Base-by-base conservation (phyloP, 768 basidiomycete genomes). In the Tulasnella sp. region DNA sequence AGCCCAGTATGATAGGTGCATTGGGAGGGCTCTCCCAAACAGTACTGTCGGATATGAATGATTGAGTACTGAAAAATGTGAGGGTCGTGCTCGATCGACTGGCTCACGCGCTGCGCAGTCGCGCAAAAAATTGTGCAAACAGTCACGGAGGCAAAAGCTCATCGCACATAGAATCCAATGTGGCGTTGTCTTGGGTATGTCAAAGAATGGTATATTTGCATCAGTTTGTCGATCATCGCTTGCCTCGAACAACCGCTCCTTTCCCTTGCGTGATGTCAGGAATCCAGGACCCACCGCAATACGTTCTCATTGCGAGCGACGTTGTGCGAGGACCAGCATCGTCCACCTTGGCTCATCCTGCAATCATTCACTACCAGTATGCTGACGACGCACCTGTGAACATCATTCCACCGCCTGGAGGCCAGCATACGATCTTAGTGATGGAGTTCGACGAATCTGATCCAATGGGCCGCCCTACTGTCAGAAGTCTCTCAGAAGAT, bases 351-450 rank as follows among this genome's bases (percentile, higher is more conserved):
- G 85, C 88, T 16, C 94, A 95, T 83, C 92, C 71, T 0, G 44
- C 93, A 6, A 85, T 87, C 62, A 91, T 96, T 24, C 92, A 95
- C 82, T 95, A 95, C 84, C 92, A 93, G 82, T 95, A 93, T 83
- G 89, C 90, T 27, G 93, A 96, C 82, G 94, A 96, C 83, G 88
- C 91, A 0, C 91, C 93, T 3, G 84, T 90, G n/a, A 85, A 89
- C 16, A 85, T 95, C 18, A 85, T 94, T 56, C 91, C 92, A 6
- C 88, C 86, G 46, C 87, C 87, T 56, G 62, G 16, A 27, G 86
- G 88, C 16, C 87, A 89, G 75, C 93, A 94, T 84, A 92, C 92
- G 82, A 91, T 95, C 34, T 86, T 96, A 1, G 87, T 96, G 36
- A 87, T 96, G 62, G 89, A 94, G 84, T 91, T 90, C 82, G 90